These are phyloP conservation scores for Aspergillus heteromorphus DNA, from an alignment of 495 filamentous ascomycete genomes.

Conservation along the genomic window DNA sequence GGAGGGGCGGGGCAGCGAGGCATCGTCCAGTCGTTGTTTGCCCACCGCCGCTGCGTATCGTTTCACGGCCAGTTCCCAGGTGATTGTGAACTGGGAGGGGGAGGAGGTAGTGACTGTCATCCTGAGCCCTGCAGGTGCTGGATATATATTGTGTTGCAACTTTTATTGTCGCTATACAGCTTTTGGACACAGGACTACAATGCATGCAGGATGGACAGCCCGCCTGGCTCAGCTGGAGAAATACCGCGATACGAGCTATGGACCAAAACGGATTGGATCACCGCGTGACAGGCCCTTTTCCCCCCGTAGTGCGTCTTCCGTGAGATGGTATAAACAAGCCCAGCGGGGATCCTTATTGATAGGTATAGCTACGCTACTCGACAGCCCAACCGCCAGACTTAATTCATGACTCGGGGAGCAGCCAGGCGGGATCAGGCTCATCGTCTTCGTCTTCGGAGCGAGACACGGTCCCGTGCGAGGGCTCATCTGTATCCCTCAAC, in stretches of 20 bases:
- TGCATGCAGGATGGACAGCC: too few relatives aligned
- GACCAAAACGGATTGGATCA: too few relatives aligned
- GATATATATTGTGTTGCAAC: too few relatives aligned
- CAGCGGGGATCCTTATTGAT: background rate
- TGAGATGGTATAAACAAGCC: too few relatives aligned
- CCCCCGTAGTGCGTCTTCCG: too few relatives aligned
- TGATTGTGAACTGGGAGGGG: background rate
- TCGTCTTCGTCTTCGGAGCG: constrained; percentile 42
- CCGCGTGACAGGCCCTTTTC: too few relatives aligned
- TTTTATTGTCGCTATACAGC: too few relatives aligned
- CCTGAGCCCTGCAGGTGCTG: background rate
- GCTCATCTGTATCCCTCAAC: constrained; percentile 27
- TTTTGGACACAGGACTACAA: too few relatives aligned
- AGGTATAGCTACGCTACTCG: background rate
- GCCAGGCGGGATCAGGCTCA: constrained; percentile 46
- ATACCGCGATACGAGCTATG: too few relatives aligned
- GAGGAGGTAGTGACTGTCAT: background rate
- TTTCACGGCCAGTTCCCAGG: background rate
- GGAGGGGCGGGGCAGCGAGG: background rate
- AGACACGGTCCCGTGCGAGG: constrained; percentile 18
- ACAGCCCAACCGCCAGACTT: background rate
- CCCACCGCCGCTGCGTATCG: background rate
- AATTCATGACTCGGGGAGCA: constrained; percentile 31
- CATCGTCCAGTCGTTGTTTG: background rate
- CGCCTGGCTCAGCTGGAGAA: too few relatives aligned